These are phyloP conservation scores for Capsicum chinense DNA, from an alignment of 257 asterid species.

Conservation along the genomic window DNA sequence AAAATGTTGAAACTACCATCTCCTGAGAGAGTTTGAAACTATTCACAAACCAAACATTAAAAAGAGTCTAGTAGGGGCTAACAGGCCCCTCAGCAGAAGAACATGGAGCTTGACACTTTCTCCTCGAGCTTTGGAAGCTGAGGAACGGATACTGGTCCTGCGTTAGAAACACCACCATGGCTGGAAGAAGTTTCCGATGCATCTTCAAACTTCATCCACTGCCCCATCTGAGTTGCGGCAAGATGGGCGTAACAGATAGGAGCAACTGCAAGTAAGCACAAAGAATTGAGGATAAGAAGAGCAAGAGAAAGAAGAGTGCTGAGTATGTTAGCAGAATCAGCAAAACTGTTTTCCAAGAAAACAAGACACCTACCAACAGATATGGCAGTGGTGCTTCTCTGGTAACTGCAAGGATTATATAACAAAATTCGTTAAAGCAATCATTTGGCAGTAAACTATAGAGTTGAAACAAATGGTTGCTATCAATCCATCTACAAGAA, in stretches of 20 bases:
- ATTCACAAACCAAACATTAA: conserved; percentile 10
- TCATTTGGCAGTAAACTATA: background rate
- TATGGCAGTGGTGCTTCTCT: conserved; percentile 93
- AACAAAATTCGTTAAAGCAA: background rate
- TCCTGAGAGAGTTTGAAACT: background rate
- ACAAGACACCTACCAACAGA: conserved; percentile 64
- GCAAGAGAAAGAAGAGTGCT: background rate
- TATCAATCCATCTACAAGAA: background rate
- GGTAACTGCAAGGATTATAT: conserved; percentile 62
- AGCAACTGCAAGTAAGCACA: conserved; percentile 57
- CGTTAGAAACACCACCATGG: conserved; percentile 64
- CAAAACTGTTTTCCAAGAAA: background rate
- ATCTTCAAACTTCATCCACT: conserved; percentile 91
- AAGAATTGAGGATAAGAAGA: no score
- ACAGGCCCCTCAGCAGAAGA: conserved; percentile 53
- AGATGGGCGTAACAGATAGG: conserved; percentile 92
- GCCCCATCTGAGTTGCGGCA: conserved; percentile 93
- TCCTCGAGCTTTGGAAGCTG: conserved; percentile 78
- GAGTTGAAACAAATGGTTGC: background rate
- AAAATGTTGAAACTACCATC: background rate
- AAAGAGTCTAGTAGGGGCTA: background rate
- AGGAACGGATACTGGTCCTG: conserved; percentile 66
- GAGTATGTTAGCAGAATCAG: no score
- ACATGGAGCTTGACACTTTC: conserved; percentile 74
- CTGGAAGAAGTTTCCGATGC: conserved; percentile 83